Evolutionary conservation across 768 basidiomycete species (phyloP).

Genomic region (Obba rivulosa): DNA sequence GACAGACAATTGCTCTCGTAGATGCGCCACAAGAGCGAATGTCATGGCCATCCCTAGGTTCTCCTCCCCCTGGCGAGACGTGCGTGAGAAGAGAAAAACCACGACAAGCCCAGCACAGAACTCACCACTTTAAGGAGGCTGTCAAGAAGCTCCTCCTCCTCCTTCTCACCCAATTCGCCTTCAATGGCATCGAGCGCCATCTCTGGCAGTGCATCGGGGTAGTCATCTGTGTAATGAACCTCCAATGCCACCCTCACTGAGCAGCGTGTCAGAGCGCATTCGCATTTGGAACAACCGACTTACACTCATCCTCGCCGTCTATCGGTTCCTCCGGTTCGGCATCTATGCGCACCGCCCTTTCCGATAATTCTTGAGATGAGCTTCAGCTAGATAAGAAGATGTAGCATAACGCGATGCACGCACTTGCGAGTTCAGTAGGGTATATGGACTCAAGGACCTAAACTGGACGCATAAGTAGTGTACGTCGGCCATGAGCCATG

Average conservation of each 20-base stretch:
- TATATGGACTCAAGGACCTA: conserved; percentile 93
- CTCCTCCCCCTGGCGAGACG: conserved; percentile 59
- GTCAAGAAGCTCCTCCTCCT: conserved; percentile 48
- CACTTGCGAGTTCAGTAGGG: conserved; percentile 88
- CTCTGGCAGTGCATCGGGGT: conserved; percentile 80
- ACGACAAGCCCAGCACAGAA: conserved; percentile 2
- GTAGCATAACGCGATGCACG: conserved; percentile 34
- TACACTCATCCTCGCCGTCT: conserved; percentile 57
- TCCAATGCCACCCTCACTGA: conserved; percentile 70
- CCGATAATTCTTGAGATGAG: conserved; percentile 72
- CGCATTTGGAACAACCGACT: conserved; percentile 21
- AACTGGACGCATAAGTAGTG: not conserved
- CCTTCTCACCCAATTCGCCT: conserved; percentile 57
- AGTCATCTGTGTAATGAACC: conserved; percentile 74
- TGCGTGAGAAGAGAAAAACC: too few relatives aligned
- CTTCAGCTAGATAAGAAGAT: conserved; percentile 38
- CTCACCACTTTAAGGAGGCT: conserved; percentile 55
- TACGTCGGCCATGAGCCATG: not conserved
- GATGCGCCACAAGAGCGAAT: conserved; percentile 84
- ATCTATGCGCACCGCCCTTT: conserved; percentile 74
- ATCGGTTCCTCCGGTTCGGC: conserved; percentile 81
- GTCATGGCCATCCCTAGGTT: conserved; percentile 97
- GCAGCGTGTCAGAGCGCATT: conserved; percentile 6
- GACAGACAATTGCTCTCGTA: conserved; percentile 68
- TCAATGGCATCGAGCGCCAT: conserved; percentile 58